Evolutionary conservation across 148 eudicot genomes (phyloP).

Genomic region (Oxyria digyna): DNA sequence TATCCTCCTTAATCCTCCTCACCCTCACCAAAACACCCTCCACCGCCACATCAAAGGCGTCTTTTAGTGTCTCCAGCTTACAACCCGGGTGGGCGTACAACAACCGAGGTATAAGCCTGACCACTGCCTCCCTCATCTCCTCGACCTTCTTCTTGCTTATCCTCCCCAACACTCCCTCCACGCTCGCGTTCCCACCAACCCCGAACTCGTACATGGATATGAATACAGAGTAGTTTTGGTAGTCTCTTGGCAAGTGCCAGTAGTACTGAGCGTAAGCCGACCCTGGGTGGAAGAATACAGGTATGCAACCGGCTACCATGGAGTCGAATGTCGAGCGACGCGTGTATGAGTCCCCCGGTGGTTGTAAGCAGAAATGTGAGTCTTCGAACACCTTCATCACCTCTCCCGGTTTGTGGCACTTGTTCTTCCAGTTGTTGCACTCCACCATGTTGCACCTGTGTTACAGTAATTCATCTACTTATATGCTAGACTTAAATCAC

Average conservation of each 20-base stretch:
- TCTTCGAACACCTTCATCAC: slow-evolving; percentile 42
- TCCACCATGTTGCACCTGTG: slow-evolving; percentile 31
- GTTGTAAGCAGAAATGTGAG: slow-evolving; percentile 66
- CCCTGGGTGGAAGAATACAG: slow-evolving; percentile 64
- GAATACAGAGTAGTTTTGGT: slow-evolving; percentile 49
- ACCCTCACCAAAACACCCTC: slow-evolving; percentile 35
- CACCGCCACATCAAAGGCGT: slow-evolving; percentile 64
- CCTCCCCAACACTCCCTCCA: slow-evolving; percentile 30
- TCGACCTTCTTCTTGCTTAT: slow-evolving; percentile 24
- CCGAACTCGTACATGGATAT: slow-evolving; percentile 41
- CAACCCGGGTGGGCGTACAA: slow-evolving; percentile 47
- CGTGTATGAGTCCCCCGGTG: slow-evolving; percentile 65
- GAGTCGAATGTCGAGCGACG: slow-evolving; percentile 68
- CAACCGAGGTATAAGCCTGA: slow-evolving; percentile 44
- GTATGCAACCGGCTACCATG: slow-evolving; percentile 74
- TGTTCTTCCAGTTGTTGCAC: slow-evolving; percentile 27
- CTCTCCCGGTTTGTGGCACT: slow-evolving; percentile 34
- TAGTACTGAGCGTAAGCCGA: slow-evolving; percentile 55
- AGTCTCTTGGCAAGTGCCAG: slow-evolving; percentile 53
- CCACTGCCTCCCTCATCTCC: slow-evolving; percentile 46
- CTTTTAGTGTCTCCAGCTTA: slow-evolving; percentile 30
- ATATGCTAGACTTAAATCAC: too few relatives aligned
- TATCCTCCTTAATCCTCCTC: slow-evolving; percentile 20
- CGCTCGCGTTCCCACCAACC: slow-evolving; percentile 27
- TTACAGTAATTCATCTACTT: too few relatives aligned